Conservation (phyloP, 257 asterid genomes). For the Solanum habrochaites region DNA sequence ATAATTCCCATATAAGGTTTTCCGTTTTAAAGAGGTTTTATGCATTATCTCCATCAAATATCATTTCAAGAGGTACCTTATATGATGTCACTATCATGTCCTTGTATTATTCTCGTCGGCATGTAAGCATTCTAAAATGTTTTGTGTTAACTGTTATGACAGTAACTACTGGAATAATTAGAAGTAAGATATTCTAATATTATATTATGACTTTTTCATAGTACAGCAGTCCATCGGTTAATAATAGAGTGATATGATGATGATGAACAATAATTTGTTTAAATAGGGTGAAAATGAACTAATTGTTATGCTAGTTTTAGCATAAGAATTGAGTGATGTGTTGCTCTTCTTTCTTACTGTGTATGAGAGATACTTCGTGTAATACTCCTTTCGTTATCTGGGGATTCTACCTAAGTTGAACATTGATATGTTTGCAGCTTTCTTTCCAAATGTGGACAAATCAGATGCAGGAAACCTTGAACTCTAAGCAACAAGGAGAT, state of each 20-base stretch:
- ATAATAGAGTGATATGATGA: background rate
- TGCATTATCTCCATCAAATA: background rate
- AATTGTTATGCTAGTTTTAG: background rate
- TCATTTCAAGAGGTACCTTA: background rate
- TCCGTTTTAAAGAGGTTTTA: background rate
- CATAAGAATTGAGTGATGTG: background rate
- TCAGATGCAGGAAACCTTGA: conserved; percentile 90
- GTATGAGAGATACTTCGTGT: background rate
- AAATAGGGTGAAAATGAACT: background rate
- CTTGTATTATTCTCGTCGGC: background rate
- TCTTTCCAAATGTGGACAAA: conserved; percentile 97
- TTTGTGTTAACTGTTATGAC: background rate
- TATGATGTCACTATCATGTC: background rate
- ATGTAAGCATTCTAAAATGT: background rate
- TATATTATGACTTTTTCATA: background rate
- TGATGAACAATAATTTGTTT: background rate
- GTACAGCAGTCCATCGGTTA: background rate
- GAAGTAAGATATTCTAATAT: background rate
- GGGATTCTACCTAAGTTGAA: background rate
- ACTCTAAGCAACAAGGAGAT: conserved; percentile 86
- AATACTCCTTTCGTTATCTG: background rate
- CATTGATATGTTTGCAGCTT: conserved; percentile 40
- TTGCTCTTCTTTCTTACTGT: background rate
- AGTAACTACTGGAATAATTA: background rate
- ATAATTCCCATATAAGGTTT: background rate